Percentiles rank a stretch among this genome's conserved stretches.
Conservation (phyloP, 192 early-diverging fungal genomes). For the Allomyces javanicus region DNA sequence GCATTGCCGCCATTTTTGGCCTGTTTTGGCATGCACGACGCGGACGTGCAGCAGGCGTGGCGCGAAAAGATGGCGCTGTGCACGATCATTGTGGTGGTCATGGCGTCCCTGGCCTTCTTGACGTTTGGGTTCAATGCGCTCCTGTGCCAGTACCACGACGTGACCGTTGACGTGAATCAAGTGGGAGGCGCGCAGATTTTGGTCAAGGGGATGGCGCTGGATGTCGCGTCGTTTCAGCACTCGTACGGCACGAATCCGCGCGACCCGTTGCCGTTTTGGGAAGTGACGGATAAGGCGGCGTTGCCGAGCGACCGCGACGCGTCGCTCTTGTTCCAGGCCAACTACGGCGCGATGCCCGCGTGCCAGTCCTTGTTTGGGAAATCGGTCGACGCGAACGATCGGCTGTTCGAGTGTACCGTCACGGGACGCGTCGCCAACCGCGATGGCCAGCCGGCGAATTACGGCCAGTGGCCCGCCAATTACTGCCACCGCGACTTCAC, state of each 20-base stretch:
- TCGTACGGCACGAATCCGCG: constrained; percentile 6
- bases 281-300: constrained; percentile 7
- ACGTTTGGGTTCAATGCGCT: constrained; percentile 45
- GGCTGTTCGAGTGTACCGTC: background rate
- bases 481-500: background rate
- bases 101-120: constrained; percentile 47
- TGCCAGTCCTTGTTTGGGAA: background rate
- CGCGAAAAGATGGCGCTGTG: constrained; percentile 59
- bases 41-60: constrained; percentile 61
- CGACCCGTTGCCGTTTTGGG: constrained; percentile 17
- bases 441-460: background rate
- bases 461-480: background rate
- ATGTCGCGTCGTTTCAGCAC: constrained; percentile 37
- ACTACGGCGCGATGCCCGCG: background rate
- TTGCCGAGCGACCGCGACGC: constrained; percentile 31
- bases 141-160: constrained; percentile 2
- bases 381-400: constrained; percentile 1
- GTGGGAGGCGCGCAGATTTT: constrained; percentile 30
- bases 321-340: constrained; percentile 56
- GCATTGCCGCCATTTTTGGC: constrained; percentile 37
- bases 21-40: constrained; percentile 32
- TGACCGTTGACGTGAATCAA: background rate
- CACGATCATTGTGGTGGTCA: constrained; percentile 46
- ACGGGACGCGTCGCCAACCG: background rate
- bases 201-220: constrained; percentile 40